These are phyloP conservation scores for Coffea humblotiana DNA, from an alignment of 305 asterid genomes.

Conservation along the genomic window DNA sequence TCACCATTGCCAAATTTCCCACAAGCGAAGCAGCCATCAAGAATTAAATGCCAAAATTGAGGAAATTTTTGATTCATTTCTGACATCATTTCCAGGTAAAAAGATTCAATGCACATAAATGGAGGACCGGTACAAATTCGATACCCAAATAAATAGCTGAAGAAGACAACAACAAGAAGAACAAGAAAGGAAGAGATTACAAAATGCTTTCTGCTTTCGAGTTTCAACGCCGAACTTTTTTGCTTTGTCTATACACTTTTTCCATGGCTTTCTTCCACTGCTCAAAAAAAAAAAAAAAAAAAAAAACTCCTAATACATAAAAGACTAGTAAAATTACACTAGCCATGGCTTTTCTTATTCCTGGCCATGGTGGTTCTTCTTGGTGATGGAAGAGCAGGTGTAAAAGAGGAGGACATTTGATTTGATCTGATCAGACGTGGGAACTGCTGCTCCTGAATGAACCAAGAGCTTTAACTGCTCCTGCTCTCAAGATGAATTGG, in stretches of 20 bases:
- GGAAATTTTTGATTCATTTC: neutral
- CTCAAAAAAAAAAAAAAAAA: neutral
- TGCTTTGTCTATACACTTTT: neutral
- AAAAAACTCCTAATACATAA: neutral
- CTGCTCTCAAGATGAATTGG: constrained; percentile 70
- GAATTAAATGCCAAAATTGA: neutral
- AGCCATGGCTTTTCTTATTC: neutral
- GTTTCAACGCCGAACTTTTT: neutral
- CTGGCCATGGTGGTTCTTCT: neutral
- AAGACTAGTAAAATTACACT: neutral
- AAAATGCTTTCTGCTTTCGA: neutral
- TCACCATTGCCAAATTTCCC: neutral
- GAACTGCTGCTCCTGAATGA: constrained; percentile 62
- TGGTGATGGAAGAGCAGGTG: neutral
- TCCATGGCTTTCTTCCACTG: neutral
- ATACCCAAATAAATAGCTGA: neutral
- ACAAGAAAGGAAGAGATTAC: neutral
- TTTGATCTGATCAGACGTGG: constrained; percentile 23
- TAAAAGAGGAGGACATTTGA: neutral
- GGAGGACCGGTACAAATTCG: neutral
- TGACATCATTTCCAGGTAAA: neutral
- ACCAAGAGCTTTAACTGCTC: constrained; percentile 63
- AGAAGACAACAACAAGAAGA: neutral
- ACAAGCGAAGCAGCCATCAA: neutral
- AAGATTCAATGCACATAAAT: neutral